phyloP scores from a whole-genome alignment of 148 eudicot genomes.

The Heliosperma pusillum region DNA sequence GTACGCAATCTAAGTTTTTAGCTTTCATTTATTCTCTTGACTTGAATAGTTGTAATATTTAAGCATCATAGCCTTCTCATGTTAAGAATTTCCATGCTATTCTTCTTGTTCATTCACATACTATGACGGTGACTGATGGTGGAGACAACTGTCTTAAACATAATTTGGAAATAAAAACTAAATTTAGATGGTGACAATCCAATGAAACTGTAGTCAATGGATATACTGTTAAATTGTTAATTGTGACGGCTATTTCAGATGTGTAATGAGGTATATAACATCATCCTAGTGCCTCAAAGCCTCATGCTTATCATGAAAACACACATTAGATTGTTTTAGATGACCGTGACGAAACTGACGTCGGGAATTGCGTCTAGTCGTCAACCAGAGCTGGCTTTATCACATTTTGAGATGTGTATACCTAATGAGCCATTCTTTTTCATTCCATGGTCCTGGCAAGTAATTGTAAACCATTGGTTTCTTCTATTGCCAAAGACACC shows the following conservation, averaged over 20 bases:
- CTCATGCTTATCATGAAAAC: no score
- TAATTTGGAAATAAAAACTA: background rate
- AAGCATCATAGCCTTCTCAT: background rate
- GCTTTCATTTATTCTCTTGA: background rate
- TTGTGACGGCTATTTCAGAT: background rate
- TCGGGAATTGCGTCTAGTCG: no score
- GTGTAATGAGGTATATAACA: background rate
- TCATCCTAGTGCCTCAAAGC: no score
- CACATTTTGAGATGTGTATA: no score
- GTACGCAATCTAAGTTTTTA: slow-evolving; percentile 28
- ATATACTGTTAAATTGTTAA: background rate
- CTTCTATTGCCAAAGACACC: no score
- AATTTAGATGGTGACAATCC: background rate
- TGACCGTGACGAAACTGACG: no score
- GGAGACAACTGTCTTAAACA: background rate
- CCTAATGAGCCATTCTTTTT: no score
- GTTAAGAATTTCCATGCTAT: background rate
- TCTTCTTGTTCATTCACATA: background rate
- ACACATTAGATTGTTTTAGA: no score
- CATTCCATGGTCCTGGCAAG: no score
- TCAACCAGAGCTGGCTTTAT: no score
- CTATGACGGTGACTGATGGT: background rate
- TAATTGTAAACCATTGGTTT: no score
- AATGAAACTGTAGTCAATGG: background rate
- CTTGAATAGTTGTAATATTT: background rate